Conservation (phyloP, 768 basidiomycete genomes). For the Trametes gibbosa region DNA sequence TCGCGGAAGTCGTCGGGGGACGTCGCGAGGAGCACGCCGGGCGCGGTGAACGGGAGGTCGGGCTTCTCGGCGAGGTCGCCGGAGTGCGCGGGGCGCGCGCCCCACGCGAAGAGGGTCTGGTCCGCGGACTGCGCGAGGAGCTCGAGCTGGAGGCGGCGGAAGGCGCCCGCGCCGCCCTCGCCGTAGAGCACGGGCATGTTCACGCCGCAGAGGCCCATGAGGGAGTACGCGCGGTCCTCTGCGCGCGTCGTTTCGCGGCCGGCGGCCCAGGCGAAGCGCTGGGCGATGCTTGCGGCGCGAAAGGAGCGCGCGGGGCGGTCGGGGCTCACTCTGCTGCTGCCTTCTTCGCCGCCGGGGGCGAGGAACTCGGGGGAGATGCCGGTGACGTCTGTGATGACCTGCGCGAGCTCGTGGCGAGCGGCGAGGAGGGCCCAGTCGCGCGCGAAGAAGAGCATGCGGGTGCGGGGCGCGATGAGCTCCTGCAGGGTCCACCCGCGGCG, state of each 20-base stretch:
- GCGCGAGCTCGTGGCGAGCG: neutral
- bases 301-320: neutral
- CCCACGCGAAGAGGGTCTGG: neutral
- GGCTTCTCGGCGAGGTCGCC: too few relatives aligned
- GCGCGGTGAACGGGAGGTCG: too few relatives aligned
- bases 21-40: too few relatives aligned
- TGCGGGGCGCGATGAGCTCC: neutral
- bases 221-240: slow-evolving; percentile 8
- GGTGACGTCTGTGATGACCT: neutral
- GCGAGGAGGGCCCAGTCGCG: neutral
- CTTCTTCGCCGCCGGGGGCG: too few relatives aligned
- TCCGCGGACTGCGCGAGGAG: neutral
- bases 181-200: slow-evolving; percentile 3
- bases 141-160: slow-evolving; percentile 1
- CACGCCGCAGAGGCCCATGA: slow-evolving; percentile 4
- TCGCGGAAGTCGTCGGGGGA: too few relatives aligned
- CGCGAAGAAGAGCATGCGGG: neutral
- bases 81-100: too few relatives aligned
- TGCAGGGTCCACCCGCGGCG: neutral
- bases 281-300: neutral
- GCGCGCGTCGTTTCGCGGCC: neutral
- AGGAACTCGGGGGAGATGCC: neutral
- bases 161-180: neutral
- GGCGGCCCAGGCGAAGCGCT: neutral
- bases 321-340: neutral